A percentile compares a stretch with the other conserved stretches of the same genome.
phyloP scores from a whole-genome alignment of 2,329 filamentous ascomycete species.

The Calonectria pauciramosa region DNA sequence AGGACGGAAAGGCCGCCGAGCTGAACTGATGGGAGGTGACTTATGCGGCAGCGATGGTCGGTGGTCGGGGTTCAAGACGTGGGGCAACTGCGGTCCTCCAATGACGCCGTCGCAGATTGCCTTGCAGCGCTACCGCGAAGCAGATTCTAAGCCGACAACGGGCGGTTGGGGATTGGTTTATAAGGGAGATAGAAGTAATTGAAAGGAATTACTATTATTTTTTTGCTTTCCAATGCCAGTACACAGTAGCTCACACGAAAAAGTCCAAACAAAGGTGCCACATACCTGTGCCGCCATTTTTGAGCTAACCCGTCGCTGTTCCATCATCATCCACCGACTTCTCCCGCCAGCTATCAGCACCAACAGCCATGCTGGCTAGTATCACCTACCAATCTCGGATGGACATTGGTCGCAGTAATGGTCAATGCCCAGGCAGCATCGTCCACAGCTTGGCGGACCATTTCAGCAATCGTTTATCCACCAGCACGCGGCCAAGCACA shows the following conservation, averaged over 20 bases:
- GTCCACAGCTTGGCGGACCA: neutral
- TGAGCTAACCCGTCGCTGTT: slow-evolving; percentile 7
- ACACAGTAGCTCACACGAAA: too few species aligned
- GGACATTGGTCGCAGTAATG: neutral
- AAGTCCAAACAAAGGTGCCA: neutral
- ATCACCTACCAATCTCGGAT: slow-evolving; percentile 18
- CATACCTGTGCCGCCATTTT: neutral
- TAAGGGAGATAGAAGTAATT: neutral
- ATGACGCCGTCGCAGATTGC: slow-evolving; percentile 19
- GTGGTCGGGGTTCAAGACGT: slow-evolving; percentile 21
- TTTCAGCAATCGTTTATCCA: neutral
- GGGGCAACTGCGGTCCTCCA: slow-evolving; percentile 23
- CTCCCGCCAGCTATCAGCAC: slow-evolving; percentile 38
- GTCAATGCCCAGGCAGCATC: neutral
- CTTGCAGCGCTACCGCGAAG: neutral
- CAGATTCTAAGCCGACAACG: neutral
- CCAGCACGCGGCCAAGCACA: neutral
- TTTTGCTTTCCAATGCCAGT: neutral
- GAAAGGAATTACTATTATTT: neutral
- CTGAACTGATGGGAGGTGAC: slow-evolving; percentile 10
- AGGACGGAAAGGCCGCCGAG: slow-evolving; percentile 7
- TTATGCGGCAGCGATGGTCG: slow-evolving; percentile 20
- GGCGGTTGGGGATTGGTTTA: neutral
- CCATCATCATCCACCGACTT: slow-evolving; percentile 38
- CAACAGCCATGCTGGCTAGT: neutral